Base-by-base conservation (phyloP, 768 basidiomycete species). In the Tulasnella sp. region DNA sequence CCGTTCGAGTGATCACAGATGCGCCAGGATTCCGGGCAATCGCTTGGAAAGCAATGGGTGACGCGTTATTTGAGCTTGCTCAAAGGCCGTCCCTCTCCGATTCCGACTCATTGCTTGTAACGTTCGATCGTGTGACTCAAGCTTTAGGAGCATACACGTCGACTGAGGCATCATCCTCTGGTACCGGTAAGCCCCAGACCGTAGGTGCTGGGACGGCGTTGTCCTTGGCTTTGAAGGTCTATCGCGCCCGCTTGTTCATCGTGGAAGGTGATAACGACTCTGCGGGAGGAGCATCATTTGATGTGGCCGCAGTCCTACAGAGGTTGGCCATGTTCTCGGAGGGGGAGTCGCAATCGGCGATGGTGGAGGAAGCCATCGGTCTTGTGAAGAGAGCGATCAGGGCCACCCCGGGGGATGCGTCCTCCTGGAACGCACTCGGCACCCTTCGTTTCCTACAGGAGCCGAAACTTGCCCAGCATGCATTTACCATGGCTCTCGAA, bases 401-500 rank as follows among this genome's bases (percentile, higher is more conserved):
- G 49, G 77, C 80, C 49, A 85, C 91, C 66, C 80, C 87, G 4
- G 74, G 75, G 26, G 88, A 88, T 67, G 78, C 83, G 61, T 65
- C 71, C 13, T 87, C 86, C 66, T 99, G 96, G 96, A 78, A 80
- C 63, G 82, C 88, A 1, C 72, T 98, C 27, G 96, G 88, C 0
- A 80, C 84, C 64, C 76, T 85, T 15, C 76, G 84, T 60, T 87
- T 91, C 66, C 66, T 77, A 7, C 74, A 73, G 13, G 82, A 86
- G 44, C 78, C 86, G 0, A 85, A 82, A 65, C 75, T 81, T 1
- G 84, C 90, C 2, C 95, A 99, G 70, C 92, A 98, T 72, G 87
- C 90, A 3, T 96, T 90, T 66, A 83, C 97, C 68, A 86, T 81
- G 60, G 86, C 93, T 3, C 71, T 98, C 48, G 94, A 97, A 65